phyloP scores from a whole-genome alignment of 108 stramenopile genomes.

The Nitzschia putrida region DNA sequence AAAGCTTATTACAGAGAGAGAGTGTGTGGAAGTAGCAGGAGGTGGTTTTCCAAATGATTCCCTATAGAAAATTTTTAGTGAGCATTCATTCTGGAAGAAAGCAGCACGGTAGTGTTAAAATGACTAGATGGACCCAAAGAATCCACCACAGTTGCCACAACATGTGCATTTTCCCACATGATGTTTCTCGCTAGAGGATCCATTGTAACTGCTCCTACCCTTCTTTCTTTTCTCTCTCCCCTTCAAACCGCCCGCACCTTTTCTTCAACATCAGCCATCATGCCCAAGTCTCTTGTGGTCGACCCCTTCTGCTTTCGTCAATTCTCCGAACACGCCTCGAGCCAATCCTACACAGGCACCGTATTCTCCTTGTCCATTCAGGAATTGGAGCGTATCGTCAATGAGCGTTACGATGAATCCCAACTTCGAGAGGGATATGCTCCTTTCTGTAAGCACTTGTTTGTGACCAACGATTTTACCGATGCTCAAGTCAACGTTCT shows the following conservation, averaged over 20 bases:
- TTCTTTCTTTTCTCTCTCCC: background rate
- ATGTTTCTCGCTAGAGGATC: background rate
- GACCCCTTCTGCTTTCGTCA: constrained; percentile 89
- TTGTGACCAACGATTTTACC: constrained; percentile 87
- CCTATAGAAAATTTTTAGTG: no score
- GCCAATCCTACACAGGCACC: constrained; percentile 61
- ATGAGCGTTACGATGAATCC: constrained; percentile 55
- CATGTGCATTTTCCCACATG: background rate
- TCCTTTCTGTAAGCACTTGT: constrained; percentile 98
- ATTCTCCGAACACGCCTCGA: constrained; percentile 62
- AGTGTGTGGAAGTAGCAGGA: no score
- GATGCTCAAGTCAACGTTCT: constrained; percentile 73
- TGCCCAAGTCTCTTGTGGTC: constrained; percentile 53
- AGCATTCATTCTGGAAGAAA: no score
- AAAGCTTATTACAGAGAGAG: no score
- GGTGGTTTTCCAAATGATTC: no score
- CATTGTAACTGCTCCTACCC: background rate
- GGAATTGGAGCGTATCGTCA: constrained; percentile 77
- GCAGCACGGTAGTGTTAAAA: no score
- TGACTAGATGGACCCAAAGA: no score
- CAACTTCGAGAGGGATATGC: constrained; percentile 91
- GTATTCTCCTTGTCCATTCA: constrained; percentile 66
- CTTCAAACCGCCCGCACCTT: background rate
- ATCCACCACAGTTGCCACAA: no score
- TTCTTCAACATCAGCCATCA: constrained; percentile 1